Percentiles rank a stretch among this genome's conserved stretches.
These are phyloP conservation scores for Musa schizocarpa DNA, from an alignment of 176 grass and related monocot species.

Conservation along the genomic window DNA sequence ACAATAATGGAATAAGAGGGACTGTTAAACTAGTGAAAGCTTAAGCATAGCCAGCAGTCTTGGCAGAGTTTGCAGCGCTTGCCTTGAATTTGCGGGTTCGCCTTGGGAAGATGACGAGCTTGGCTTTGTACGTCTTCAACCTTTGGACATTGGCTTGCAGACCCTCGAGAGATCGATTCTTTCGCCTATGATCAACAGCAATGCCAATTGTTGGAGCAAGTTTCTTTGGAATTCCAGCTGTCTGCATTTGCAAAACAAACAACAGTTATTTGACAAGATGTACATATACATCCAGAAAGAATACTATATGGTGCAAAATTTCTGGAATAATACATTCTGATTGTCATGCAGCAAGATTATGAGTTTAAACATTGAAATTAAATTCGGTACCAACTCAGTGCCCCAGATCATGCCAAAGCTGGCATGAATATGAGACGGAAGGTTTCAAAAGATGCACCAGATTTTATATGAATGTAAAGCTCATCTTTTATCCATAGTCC, in stretches of 20 bases:
- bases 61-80: neutral
- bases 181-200: constrained; percentile 11
- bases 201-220: constrained; percentile 66
- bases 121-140: constrained; percentile 19
- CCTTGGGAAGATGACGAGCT: constrained; percentile 22
- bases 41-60: too few relatives aligned
- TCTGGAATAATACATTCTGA: too few relatives aligned
- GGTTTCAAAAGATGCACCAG: too few relatives aligned
- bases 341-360: too few relatives aligned
- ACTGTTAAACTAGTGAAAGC: neutral
- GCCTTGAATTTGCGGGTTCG: constrained; percentile 18
- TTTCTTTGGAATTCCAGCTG: constrained; percentile 73
- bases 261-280: neutral
- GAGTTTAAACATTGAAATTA: too few relatives aligned
- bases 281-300: neutral
- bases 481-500: too few relatives aligned
- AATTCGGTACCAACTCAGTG: too few relatives aligned
- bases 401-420: too few relatives aligned
- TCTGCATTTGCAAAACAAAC: constrained; percentile 16
- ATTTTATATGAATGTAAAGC: too few relatives aligned
- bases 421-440: too few relatives aligned
- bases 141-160: constrained; percentile 19
- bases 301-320: neutral
- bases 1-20: neutral
- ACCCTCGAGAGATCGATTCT: constrained; percentile 16